These are phyloP conservation scores for Acmispon strigosus DNA, from an alignment of 306 rosid species.

Conservation along the genomic window DNA sequence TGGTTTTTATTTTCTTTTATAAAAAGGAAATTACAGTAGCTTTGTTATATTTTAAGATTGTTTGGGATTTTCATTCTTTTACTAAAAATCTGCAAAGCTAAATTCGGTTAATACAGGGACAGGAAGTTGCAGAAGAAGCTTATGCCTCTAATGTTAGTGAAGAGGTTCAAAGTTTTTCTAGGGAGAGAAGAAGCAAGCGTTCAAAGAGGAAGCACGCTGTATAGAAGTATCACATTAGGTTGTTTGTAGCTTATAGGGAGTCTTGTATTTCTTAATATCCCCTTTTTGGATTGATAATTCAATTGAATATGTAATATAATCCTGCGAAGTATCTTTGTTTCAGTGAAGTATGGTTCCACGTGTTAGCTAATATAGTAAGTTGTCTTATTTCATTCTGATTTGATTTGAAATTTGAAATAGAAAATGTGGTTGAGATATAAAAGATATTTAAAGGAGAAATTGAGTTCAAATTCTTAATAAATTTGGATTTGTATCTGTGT, in stretches of 20 bases:
- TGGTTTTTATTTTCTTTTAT: background rate
- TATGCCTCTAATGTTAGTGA: constrained; percentile 46
- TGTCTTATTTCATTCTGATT: background rate
- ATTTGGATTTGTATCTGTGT: too few species aligned
- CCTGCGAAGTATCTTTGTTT: constrained; percentile 2
- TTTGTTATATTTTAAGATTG: background rate
- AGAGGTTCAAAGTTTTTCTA: constrained; percentile 49
- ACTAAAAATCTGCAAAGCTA: constrained; percentile 15
- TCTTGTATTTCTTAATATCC: constrained; percentile 53
- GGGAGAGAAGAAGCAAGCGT: constrained; percentile 90
- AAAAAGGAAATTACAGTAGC: background rate
- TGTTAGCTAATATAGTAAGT: background rate
- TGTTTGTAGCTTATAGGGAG: constrained; percentile 65
- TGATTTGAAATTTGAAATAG: too few species aligned
- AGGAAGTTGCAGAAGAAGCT: constrained; percentile 51
- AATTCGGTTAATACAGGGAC: constrained; percentile 46
- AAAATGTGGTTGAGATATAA: too few species aligned
- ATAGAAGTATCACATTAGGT: constrained; percentile 30
- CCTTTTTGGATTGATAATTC: constrained; percentile 51
- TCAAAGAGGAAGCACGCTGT: constrained; percentile 87
- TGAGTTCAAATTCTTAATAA: too few species aligned
- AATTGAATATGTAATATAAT: constrained; percentile 38
- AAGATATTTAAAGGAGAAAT: too few species aligned
- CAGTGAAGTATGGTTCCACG: background rate
- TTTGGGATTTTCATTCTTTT: background rate